Conservation (phyloP, 345 rosid genomes). For the Hibiscus tridactylites region DNA sequence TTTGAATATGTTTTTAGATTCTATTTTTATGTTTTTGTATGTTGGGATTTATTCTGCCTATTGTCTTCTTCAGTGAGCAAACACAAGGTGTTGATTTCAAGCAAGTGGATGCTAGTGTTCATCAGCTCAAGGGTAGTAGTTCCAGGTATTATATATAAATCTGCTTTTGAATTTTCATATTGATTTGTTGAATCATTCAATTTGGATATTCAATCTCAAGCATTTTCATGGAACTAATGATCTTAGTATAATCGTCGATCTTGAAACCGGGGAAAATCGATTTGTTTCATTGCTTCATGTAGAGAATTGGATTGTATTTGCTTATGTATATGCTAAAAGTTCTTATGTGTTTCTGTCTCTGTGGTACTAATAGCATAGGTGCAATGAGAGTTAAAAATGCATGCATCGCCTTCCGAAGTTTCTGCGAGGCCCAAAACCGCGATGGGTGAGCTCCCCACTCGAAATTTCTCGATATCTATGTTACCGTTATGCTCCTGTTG, state of each 20-base stretch:
- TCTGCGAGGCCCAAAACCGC: conserved; percentile 57
- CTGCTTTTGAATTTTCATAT: not conserved
- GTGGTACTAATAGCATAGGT: conserved; percentile 59
- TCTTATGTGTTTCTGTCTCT: conserved; percentile 16
- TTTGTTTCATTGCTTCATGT: not conserved
- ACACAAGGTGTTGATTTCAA: conserved; percentile 52
- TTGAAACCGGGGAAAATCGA: not conserved
- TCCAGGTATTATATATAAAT: conserved; percentile 51
- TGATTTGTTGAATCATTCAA: not conserved
- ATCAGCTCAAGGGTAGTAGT: conserved; percentile 95
- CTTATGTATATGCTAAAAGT: not conserved
- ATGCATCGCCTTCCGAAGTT: conserved; percentile 53
- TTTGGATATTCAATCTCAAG: not conserved
- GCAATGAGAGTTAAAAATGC: conserved; percentile 55
- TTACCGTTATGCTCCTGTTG: not conserved
- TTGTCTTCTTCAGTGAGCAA: conserved; percentile 28
- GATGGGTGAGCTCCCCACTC: conserved; percentile 47
- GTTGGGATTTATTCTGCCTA: not conserved
- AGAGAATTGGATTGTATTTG: not conserved
- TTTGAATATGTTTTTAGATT: not conserved
- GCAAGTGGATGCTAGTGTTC: conserved; percentile 70
- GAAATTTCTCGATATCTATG: too few relatives aligned
- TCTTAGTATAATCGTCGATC: not conserved
- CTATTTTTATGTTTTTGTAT: not conserved
- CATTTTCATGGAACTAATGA: not conserved